These are phyloP conservation scores for Petunia hybrid DNA, from an alignment of 305 asterid genomes.

Conservation along the genomic window DNA sequence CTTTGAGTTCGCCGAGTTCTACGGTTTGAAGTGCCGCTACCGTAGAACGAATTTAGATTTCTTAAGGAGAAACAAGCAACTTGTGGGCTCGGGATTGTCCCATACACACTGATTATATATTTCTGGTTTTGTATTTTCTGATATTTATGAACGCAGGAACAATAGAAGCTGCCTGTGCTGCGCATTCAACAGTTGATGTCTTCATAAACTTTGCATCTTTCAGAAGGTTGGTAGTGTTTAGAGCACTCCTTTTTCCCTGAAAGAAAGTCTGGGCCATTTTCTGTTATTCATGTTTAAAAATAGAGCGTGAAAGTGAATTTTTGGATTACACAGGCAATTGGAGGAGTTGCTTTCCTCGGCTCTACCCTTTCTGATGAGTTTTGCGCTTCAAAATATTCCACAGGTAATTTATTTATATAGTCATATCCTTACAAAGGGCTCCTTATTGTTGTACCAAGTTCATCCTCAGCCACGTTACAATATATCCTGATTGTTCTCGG, in stretches of 20 bases:
- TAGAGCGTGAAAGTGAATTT: slow-evolving; percentile 24
- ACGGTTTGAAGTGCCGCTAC: neutral
- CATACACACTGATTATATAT: too few species aligned
- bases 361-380: slow-evolving; percentile 96
- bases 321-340: slow-evolving; percentile 68
- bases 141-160: slow-evolving; percentile 39
- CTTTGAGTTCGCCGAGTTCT: too few species aligned
- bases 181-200: slow-evolving; percentile 93
- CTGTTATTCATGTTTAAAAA: slow-evolving; percentile 12
- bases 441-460: neutral
- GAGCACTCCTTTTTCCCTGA: slow-evolving; percentile 34
- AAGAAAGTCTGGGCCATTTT: neutral
- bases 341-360: slow-evolving; percentile 96
- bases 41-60: too few species aligned
- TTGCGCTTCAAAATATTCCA: slow-evolving; percentile 89
- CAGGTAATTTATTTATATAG: slow-evolving; percentile 59
- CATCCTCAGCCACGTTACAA: too few species aligned
- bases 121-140: too few species aligned
- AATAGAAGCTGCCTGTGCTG: slow-evolving; percentile 86
- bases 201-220: slow-evolving; percentile 94
- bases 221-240: slow-evolving; percentile 67
- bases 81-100: neutral
- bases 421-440: neutral
- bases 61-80: too few species aligned
- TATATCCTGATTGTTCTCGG: too few species aligned